phyloP scores from a whole-genome alignment of 371 early-diverging fungal genomes.

The Cokeromyces recurvatus region DNA sequence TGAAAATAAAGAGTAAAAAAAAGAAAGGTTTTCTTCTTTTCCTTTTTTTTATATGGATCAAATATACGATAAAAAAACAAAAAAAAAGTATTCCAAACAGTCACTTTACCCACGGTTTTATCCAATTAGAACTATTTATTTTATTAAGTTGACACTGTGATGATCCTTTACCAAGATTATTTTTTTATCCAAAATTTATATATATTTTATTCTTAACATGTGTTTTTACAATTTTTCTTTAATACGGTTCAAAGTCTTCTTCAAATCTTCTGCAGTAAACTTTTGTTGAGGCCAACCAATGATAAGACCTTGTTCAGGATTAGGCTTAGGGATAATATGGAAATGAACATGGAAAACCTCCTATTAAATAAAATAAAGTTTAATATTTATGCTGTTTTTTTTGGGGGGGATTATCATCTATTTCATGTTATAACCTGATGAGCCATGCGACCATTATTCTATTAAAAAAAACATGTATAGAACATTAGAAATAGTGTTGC shows the following conservation, averaged over 20 bases:
- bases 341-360: slow-evolving; percentile 89
- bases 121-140: slow-evolving; percentile 1
- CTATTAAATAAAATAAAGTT: slow-evolving; percentile 10
- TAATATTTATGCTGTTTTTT: background rate
- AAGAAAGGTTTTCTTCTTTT: too few species aligned
- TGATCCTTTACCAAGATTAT: slow-evolving; percentile 3
- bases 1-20: background rate
- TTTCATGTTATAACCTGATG: slow-evolving; percentile 35
- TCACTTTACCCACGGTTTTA: slow-evolving; percentile 18
- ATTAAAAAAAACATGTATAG: background rate
- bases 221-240: slow-evolving; percentile 30
- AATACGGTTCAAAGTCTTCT: slow-evolving; percentile 25
- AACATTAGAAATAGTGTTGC: background rate
- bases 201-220: too few species aligned
- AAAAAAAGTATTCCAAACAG: slow-evolving; percentile 1
- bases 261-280: slow-evolving; percentile 31
- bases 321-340: slow-evolving; percentile 86
- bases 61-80: background rate
- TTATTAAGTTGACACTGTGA: slow-evolving; percentile 2
- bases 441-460: slow-evolving; percentile 75
- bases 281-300: slow-evolving; percentile 60
- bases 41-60: background rate
- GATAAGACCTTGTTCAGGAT: slow-evolving; percentile 61
- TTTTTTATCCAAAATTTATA: too few species aligned
- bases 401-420: background rate